Conservation (phyloP, 345 rosid species). For the Aurinia saxatilis region DNA sequence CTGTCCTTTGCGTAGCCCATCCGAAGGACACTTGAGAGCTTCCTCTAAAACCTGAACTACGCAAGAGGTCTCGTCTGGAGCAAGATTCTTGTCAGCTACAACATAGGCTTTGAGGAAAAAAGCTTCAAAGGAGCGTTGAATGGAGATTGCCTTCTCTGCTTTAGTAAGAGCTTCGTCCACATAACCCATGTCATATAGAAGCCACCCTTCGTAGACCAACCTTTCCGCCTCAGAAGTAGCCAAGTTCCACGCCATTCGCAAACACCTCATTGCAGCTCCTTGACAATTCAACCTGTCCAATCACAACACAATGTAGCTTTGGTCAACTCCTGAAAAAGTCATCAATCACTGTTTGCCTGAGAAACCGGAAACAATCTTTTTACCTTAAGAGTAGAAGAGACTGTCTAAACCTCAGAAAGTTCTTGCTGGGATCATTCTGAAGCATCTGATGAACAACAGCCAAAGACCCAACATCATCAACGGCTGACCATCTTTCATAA, state of each 20-base stretch:
- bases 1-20: conserved; percentile 94
- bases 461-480: conserved; percentile 86
- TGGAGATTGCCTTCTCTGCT: conserved; percentile 71
- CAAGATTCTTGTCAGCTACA: conserved; percentile 66
- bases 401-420: conserved; percentile 77
- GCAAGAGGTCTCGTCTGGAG: conserved; percentile 49
- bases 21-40: conserved; percentile 94
- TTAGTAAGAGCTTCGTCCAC: conserved; percentile 69
- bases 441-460: conserved; percentile 91
- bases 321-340: conserved; percentile 2
- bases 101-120: conserved; percentile 87
- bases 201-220: conserved; percentile 93
- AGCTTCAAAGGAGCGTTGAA: conserved; percentile 82
- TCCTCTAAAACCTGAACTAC: conserved; percentile 77
- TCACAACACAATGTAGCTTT: conserved; percentile 8
- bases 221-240: conserved; percentile 62
- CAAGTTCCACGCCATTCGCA: conserved; percentile 64
- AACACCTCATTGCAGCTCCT: conserved; percentile 83
- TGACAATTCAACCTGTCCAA: conserved; percentile 72
- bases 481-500: conserved; percentile 85
- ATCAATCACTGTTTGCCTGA: neutral
- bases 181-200: conserved; percentile 75
- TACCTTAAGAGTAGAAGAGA: conserved; percentile 90
- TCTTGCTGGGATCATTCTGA: conserved; percentile 59
- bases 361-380: neutral